These are phyloP conservation scores for Cyclotella baltica DNA, from an alignment of 108 stramenopile genomes.

Conservation along the genomic window DNA sequence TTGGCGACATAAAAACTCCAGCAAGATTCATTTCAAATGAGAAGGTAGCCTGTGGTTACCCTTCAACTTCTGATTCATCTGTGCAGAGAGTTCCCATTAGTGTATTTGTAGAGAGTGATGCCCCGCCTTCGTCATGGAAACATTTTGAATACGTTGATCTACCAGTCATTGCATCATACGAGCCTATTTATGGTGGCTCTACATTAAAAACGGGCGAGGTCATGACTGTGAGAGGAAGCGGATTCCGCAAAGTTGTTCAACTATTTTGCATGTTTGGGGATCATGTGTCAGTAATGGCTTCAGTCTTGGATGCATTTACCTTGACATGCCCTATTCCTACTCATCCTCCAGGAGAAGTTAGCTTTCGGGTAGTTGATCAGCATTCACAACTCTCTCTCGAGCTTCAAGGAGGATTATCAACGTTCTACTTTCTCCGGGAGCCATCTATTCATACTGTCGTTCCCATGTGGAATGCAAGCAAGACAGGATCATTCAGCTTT, in stretches of 20 bases:
- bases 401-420: not conserved
- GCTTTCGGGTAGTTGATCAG: slow-evolving; percentile 39
- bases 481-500: slow-evolving; percentile 26
- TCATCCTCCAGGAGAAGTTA: slow-evolving; percentile 37
- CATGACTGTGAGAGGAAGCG: slow-evolving; percentile 32
- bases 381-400: slow-evolving; percentile 7
- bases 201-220: slow-evolving; percentile 22
- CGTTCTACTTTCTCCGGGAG: slow-evolving; percentile 36
- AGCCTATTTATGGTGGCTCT: slow-evolving; percentile 16
- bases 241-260: slow-evolving; percentile 32
- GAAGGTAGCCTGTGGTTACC: slow-evolving; percentile 31
- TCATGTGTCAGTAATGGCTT: slow-evolving; percentile 8
- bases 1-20: slow-evolving; percentile 28
- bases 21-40: slow-evolving; percentile 39
- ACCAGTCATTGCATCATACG: slow-evolving; percentile 22
- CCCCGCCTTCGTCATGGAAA: slow-evolving; percentile 25
- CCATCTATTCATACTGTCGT: slow-evolving; percentile 30
- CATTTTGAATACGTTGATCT: slow-evolving; percentile 43
- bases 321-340: slow-evolving; percentile 44
- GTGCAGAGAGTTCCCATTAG: slow-evolving; percentile 19
- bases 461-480: slow-evolving; percentile 21
- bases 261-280: slow-evolving; percentile 37
- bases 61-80: slow-evolving; percentile 4
- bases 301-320: slow-evolving; percentile 23
- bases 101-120: slow-evolving; percentile 22